A percentile compares a stretch with the other conserved stretches of the same genome.
phyloP scores from a whole-genome alignment of 768 basidiomycete genomes.

The Paxillus rubicundulus region DNA sequence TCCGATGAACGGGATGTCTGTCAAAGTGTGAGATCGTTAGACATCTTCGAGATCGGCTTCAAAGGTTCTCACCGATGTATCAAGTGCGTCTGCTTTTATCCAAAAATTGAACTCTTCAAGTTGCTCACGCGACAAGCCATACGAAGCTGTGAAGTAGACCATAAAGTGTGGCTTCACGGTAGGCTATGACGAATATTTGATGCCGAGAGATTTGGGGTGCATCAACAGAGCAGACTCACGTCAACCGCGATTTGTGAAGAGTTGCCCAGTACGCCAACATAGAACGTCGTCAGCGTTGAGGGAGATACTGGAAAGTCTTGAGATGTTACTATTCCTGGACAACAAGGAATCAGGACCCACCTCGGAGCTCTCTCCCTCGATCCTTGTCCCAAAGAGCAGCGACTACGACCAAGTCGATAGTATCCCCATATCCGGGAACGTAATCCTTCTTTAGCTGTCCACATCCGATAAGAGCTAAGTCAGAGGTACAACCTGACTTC shows the following conservation, averaged over 20 bases:
- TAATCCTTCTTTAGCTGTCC: slow-evolving; percentile 77
- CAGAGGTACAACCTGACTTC: slow-evolving; percentile 13
- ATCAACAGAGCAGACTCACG: slow-evolving; percentile 30
- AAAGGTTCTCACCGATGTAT: slow-evolving; percentile 16
- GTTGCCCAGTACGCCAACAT: slow-evolving; percentile 67
- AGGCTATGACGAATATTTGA: slow-evolving; percentile 32
- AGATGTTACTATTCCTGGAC: background rate
- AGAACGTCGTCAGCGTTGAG: slow-evolving; percentile 74
- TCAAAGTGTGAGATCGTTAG: background rate
- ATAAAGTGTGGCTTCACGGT: slow-evolving; percentile 57
- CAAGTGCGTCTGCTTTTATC: slow-evolving; percentile 37
- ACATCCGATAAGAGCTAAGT: background rate
- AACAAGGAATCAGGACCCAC: slow-evolving; percentile 35
- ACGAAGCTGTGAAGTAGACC: slow-evolving; percentile 72
- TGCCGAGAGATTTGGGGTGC: background rate
- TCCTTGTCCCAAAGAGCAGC: slow-evolving; percentile 80
- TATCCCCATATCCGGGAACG: slow-evolving; percentile 80
- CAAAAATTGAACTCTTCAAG: slow-evolving; percentile 73
- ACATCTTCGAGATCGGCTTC: background rate
- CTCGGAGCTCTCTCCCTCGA: slow-evolving; percentile 72
- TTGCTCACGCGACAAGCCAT: slow-evolving; percentile 64
- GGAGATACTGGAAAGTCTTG: slow-evolving; percentile 53
- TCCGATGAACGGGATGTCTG: slow-evolving; percentile 2
- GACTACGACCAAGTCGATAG: slow-evolving; percentile 72
- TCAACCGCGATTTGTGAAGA: slow-evolving; percentile 36